A percentile compares a stretch with the other conserved stretches of the same genome.
These are phyloP conservation scores for Boletus huronensis DNA, from an alignment of 768 basidiomycete genomes.

Conservation along the genomic window DNA sequence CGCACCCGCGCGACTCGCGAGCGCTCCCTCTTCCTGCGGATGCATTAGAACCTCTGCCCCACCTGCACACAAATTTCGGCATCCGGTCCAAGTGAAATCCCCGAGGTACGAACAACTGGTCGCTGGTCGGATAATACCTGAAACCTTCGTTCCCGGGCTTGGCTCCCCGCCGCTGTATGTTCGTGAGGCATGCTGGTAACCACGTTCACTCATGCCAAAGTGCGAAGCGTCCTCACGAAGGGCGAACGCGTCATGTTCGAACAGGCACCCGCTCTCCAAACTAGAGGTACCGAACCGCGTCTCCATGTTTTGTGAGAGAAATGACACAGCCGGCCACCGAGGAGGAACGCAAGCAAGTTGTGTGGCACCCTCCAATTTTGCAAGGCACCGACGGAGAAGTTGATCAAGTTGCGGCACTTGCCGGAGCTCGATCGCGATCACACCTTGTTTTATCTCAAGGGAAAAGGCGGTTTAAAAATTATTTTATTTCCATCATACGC, in stretches of 20 bases:
- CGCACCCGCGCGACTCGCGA: not conserved
- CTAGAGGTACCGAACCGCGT: not conserved
- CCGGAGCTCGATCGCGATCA: conserved; percentile 23
- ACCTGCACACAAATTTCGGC: not conserved
- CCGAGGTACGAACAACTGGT: conserved; percentile 1
- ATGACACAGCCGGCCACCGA: not conserved
- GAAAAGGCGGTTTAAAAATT: not conserved
- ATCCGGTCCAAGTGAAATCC: not conserved
- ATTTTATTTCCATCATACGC: not conserved
- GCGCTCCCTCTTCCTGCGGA: conserved; percentile 3
- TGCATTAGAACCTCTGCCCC: conserved; percentile 5
- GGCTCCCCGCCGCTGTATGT: not conserved
- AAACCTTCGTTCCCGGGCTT: conserved; percentile 6
- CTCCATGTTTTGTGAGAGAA: conserved; percentile 14
- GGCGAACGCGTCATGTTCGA: not conserved
- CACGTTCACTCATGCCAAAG: conserved; percentile 7
- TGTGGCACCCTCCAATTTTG: conserved; percentile 1
- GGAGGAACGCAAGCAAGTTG: not conserved
- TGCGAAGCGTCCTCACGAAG: conserved; percentile 10
- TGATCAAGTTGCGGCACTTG: conserved; percentile 19
- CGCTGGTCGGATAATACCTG: conserved; percentile 7
- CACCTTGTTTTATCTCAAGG: conserved; percentile 5
- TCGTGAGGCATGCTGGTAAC: conserved; percentile 2
- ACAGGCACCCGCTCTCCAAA: conserved; percentile 9
- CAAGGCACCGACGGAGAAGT: conserved; percentile 24